phyloP scores from a whole-genome alignment of 129 eudicot genomes.

The Tagetes patula region DNA sequence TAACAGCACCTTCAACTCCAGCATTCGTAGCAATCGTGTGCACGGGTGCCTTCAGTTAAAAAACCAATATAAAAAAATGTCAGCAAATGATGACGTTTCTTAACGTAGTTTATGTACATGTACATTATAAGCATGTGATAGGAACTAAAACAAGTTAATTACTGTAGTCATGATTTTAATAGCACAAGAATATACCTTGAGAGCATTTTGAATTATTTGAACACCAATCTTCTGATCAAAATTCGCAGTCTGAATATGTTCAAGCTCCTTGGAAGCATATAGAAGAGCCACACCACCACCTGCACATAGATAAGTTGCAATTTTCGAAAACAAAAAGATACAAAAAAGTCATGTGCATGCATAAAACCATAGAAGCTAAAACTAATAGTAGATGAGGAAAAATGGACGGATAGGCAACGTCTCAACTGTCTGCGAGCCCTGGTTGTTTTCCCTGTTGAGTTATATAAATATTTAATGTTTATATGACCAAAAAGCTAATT shows the following conservation, averaged over 20 bases:
- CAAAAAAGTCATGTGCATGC: background rate
- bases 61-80: background rate
- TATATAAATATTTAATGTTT: no score
- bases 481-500: background rate
- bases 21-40: slow-evolving; percentile 73
- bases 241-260: slow-evolving; percentile 56
- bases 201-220: slow-evolving; percentile 71
- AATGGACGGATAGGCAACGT: background rate
- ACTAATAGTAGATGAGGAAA: background rate
- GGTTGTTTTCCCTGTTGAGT: background rate
- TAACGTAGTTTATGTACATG: background rate
- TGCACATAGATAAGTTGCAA: slow-evolving; percentile 6
- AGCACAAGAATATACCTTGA: slow-evolving; percentile 36
- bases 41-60: slow-evolving; percentile 53
- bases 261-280: slow-evolving; percentile 70
- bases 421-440: background rate
- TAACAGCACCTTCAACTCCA: slow-evolving; percentile 80
- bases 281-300: slow-evolving; percentile 88
- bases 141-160: background rate
- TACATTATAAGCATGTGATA: background rate
- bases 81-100: background rate
- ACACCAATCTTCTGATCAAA: slow-evolving; percentile 76
- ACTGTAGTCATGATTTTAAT: no score
- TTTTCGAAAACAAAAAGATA: background rate
- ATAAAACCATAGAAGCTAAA: background rate